phyloP scores from a whole-genome alignment of 352 stramenopile genomes.

The Phytophthora palmivora region DNA sequence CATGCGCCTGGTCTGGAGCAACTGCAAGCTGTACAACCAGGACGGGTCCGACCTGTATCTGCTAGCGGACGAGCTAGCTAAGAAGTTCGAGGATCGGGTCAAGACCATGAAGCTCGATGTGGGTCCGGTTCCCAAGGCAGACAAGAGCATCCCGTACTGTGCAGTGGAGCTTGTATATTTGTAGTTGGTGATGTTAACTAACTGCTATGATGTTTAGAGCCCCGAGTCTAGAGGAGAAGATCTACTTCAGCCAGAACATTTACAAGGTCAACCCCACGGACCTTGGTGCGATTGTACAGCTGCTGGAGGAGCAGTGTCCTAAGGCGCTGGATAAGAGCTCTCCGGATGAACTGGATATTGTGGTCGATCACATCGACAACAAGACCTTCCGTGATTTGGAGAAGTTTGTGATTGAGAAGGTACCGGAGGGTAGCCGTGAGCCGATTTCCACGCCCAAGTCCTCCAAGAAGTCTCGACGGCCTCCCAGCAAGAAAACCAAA shows the following conservation, averaged over 20 bases:
- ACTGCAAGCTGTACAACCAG: conserved; percentile 90
- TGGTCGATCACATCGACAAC: conserved; percentile 88
- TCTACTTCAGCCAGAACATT: conserved; percentile 90
- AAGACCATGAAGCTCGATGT: conserved; percentile 87
- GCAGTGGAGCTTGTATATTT: background rate
- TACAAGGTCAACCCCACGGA: conserved; percentile 87
- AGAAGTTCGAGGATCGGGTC: conserved; percentile 90
- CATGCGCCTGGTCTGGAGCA: conserved; percentile 88
- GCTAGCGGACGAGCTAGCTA: conserved; percentile 82
- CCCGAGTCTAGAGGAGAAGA: conserved; percentile 84
- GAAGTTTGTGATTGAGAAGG: conserved; percentile 79
- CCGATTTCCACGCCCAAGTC: conserved; percentile 70
- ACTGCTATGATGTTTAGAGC: conserved; percentile 48
- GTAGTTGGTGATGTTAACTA: conserved; percentile 3
- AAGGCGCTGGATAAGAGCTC: conserved; percentile 89
- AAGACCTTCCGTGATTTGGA: conserved; percentile 90
- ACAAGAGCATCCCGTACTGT: conserved; percentile 77
- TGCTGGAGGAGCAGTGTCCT: conserved; percentile 87
- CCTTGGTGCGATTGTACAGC: conserved; percentile 74
- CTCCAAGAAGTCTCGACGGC: conserved; percentile 56
- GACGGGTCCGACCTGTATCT: conserved; percentile 91
- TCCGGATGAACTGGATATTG: conserved; percentile 88
- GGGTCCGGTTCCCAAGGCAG: conserved; percentile 57
- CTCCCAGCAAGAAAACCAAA: conserved; percentile 76
- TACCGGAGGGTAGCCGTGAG: conserved; percentile 73